Evolutionary conservation across 2,329 filamentous ascomycete genomes (phyloP).

Genomic region (Tolypocladium tropicale): DNA sequence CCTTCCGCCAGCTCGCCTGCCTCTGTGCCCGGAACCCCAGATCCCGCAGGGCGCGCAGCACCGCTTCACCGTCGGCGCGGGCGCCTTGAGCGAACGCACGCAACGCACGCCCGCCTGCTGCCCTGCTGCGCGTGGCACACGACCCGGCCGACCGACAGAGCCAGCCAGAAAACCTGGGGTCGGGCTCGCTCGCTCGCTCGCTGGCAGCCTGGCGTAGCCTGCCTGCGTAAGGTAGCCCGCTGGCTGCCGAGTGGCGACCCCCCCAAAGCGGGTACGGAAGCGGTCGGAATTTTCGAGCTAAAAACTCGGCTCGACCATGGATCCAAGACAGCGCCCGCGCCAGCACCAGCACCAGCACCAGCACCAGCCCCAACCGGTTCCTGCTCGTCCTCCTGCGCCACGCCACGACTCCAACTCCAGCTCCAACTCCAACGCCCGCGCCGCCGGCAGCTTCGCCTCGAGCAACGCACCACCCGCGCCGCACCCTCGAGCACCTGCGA

Average conservation of each 20-base stretch:
- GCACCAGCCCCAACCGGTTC: background rate
- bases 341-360: conserved; percentile 7
- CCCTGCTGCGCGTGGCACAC: too few species aligned
- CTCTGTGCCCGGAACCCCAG: background rate
- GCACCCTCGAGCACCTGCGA: background rate
- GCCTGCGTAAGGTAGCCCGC: background rate
- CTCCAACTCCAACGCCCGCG: background rate
- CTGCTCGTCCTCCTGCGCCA: background rate
- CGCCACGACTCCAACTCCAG: background rate
- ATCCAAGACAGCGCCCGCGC: conserved; percentile 16
- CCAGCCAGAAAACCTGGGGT: background rate
- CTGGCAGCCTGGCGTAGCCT: background rate
- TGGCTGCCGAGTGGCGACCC: background rate
- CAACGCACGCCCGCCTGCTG: background rate
- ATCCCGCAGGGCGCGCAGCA: background rate
- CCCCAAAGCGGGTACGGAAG: background rate
- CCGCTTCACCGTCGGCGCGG: background rate
- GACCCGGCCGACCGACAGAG: background rate
- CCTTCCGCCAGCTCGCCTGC: background rate
- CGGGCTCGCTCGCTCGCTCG: too few species aligned
- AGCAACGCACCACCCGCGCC: background rate
- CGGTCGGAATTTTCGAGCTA: conserved; percentile 21
- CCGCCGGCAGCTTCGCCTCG: background rate
- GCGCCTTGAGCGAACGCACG: background rate
- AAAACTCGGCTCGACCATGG: conserved; percentile 24